Evolutionary conservation across 192 early-diverging fungal species (phyloP), one percentile per base, ranked within the genome.

Genomic region (Rhizophlyctis rosea): DNA sequence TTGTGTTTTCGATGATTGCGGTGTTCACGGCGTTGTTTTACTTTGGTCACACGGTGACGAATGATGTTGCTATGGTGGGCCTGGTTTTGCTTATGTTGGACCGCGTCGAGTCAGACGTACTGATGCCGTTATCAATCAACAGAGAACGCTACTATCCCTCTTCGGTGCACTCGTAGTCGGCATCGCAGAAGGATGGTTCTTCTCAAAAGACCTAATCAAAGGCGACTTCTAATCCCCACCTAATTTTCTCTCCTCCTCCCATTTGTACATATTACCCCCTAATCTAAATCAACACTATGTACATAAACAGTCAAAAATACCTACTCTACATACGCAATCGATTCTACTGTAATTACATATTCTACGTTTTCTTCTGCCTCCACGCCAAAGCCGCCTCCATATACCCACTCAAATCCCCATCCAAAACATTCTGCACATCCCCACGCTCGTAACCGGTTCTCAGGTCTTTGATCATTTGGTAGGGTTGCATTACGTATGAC

Each of bases 401-500:
- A 44, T 48, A 61, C 49, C 57, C 59, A 33, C 79, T 58, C 3
- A 86, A 59, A 51, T 82, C 77, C 16, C 85, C 85, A 53, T 78
- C 75, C 24, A 87, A 52, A 21, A 84, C 74, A 11, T 65, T 57
- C 4, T 78, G 60, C 4, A 79, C 74, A 64, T 84, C 71, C 16
- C 74, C 30, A 0, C 76, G 60, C 29, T 77, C 65, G 50, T 70
- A 70, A 2, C 82, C 82, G 18, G 73, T 79, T 34, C 81, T 66
- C 34, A 70, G 44, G 56, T 87, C 85, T 59, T 87, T 87, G 33
- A 84, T 77, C 76, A 84, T 71, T 50, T 84, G 78, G 57, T 84
- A 82, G 9, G 85, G 85, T 13, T 84, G 80, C 58, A 84, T 28
- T 28, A 87, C 82, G 50, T 87, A 87, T 3, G 72, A 74, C 21